Conservation (phyloP, 2,329 filamentous ascomycete species). For the Penicillium sp. region DNA sequence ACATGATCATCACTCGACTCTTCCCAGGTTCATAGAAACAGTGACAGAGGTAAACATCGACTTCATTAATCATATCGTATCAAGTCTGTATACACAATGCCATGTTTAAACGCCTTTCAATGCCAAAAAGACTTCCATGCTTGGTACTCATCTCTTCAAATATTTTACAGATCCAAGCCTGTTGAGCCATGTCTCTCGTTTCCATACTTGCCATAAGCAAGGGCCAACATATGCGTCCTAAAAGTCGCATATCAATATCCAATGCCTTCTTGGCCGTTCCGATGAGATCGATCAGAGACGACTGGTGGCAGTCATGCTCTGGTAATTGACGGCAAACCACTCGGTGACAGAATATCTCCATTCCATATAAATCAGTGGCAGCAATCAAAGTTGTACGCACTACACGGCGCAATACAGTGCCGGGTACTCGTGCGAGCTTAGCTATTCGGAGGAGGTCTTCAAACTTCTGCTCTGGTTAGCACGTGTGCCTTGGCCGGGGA, state of each 20-base stretch:
- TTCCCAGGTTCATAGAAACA: not conserved
- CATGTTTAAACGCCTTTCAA: not conserved
- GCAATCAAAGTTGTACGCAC: not conserved
- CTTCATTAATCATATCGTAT: not conserved
- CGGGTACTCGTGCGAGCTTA: not conserved
- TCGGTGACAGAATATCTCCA: not conserved
- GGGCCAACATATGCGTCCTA: not conserved
- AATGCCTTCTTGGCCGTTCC: not conserved
- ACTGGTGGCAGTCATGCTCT: not conserved
- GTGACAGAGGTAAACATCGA: not conserved
- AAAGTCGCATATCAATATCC: not conserved
- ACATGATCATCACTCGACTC: not conserved
- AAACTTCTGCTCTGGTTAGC: not conserved
- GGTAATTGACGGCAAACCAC: not conserved
- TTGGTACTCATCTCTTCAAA: not conserved
- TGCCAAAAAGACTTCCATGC: not conserved
- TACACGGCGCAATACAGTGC: not conserved
- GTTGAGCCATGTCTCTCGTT: not conserved
- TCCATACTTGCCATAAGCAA: not conserved
- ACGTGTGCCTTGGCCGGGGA: not conserved
- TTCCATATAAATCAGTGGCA: not conserved
- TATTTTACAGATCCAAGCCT: not conserved
- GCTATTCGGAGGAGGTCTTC: not conserved
- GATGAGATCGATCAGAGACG: not conserved
- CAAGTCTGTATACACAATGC: not conserved